Percentiles rank a stretch among this genome's conserved stretches.
phyloP scores from a whole-genome alignment of 768 basidiomycete genomes.

The Candolleomyces aberdarensis region DNA sequence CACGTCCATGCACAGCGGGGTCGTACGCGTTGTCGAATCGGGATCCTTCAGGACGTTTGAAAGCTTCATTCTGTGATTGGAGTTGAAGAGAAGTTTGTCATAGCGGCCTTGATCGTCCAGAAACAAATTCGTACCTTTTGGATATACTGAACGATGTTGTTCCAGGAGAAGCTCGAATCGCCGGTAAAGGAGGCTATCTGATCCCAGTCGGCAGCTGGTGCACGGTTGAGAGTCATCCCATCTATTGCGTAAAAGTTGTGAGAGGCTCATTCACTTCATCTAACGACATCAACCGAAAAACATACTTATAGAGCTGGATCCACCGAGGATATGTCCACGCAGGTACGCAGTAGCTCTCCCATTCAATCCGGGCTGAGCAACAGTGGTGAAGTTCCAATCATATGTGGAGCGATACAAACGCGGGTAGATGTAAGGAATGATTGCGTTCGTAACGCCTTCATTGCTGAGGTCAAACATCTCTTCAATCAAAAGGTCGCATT shows the following conservation, averaged over 20 bases:
- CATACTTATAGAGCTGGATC: slow-evolving; percentile 26
- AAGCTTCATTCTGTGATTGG: slow-evolving; percentile 13
- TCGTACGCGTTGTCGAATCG: slow-evolving; percentile 21
- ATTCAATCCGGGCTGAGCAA: slow-evolving; percentile 20
- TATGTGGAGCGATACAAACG: background rate
- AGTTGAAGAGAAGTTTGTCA: too few relatives aligned
- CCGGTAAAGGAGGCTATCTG: slow-evolving; percentile 45
- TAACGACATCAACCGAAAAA: slow-evolving; percentile 14
- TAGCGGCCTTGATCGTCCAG: too few relatives aligned
- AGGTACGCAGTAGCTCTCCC: slow-evolving; percentile 19
- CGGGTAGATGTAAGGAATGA: background rate
- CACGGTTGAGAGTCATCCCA: slow-evolving; percentile 28
- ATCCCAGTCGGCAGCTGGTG: slow-evolving; percentile 45
- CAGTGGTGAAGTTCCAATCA: slow-evolving; percentile 28
- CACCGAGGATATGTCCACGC: slow-evolving; percentile 25
- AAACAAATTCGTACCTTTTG: slow-evolving; percentile 17
- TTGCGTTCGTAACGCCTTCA: background rate
- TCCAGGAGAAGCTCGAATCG: slow-evolving; percentile 46
- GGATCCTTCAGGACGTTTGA: slow-evolving; percentile 6
- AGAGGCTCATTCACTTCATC: background rate
- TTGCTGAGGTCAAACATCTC: slow-evolving; percentile 7
- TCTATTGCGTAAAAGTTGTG: slow-evolving; percentile 11
- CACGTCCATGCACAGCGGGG: slow-evolving; percentile 28
- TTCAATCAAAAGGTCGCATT: background rate
- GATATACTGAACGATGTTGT: slow-evolving; percentile 25